A percentile compares a stretch with the other conserved stretches of the same genome.
Conservation (phyloP, 1,284 basidiomycete species). For the Boletus smithii region DNA sequence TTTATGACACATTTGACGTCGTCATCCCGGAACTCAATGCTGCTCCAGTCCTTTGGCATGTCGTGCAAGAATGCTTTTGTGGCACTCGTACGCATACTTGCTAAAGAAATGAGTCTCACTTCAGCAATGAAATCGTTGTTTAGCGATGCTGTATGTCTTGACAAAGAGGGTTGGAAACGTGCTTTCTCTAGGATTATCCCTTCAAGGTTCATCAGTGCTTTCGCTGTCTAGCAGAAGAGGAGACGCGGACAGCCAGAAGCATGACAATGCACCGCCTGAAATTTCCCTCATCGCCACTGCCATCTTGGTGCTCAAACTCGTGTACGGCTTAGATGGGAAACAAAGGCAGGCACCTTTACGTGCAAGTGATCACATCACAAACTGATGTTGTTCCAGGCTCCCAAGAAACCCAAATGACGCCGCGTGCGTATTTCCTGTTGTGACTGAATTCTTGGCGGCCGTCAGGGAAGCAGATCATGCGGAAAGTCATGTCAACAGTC, state of each 20-base stretch:
- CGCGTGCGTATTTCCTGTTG: slow-evolving; percentile 58
- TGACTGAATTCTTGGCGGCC: slow-evolving; percentile 49
- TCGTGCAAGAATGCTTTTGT: slow-evolving; percentile 58
- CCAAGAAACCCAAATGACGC: slow-evolving; percentile 53
- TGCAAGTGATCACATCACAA: neutral
- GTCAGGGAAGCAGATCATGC: slow-evolving; percentile 42
- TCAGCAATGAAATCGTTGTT: slow-evolving; percentile 7
- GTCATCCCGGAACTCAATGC: slow-evolving; percentile 75
- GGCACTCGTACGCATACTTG: slow-evolving; percentile 67
- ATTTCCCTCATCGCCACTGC: slow-evolving; percentile 62
- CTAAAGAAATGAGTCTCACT: slow-evolving; percentile 6
- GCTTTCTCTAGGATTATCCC: slow-evolving; percentile 57
- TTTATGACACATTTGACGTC: slow-evolving; percentile 57
- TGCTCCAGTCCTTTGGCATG: slow-evolving; percentile 79
- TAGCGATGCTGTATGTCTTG: slow-evolving; percentile 63
- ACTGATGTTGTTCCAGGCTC: slow-evolving; percentile 37
- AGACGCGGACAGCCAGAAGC: slow-evolving; percentile 48
- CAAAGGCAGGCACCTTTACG: slow-evolving; percentile 42
- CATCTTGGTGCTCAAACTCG: slow-evolving; percentile 75
- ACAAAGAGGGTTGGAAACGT: slow-evolving; percentile 56
- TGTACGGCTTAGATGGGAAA: slow-evolving; percentile 79
- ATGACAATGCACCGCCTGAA: slow-evolving; percentile 74
- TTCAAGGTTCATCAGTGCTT: slow-evolving; percentile 55
- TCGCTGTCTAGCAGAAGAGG: slow-evolving; percentile 36
- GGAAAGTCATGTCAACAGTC: slow-evolving; percentile 30